Evolutionary conservation across 495 filamentous ascomycete species (phyloP), one percentile per base, ranked within the genome.

Genomic region (Monascus purpureus): DNA sequence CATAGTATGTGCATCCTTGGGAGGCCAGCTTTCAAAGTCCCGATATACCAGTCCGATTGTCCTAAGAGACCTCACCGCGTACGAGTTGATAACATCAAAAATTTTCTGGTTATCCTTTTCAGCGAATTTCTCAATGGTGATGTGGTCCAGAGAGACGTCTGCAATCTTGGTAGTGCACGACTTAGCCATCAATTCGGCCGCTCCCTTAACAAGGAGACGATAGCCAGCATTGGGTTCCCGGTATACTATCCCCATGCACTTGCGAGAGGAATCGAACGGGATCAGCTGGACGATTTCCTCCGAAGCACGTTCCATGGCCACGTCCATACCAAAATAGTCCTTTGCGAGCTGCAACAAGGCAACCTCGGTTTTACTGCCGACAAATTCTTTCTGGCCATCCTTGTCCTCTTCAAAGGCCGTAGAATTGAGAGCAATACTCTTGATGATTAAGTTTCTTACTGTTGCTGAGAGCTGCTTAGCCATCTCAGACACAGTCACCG

Each of bases 331-430:
- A 9, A 79, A 57, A 38, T 73, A 58, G 29, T 75, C 65, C 12
- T 65, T 63, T 11, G 72, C 75, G 39, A 79, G 61, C 24, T 63
- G 59, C 6, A 80, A 64, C 22, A 80, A 56, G 5, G 75, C 75
- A n/a, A 75, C 77, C 44, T 80, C 75, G 0, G 75, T 80, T 52
- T 79, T 80, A 34, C 74, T 77, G n/a, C 75, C 75, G 25, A 79
- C 65, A 31, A 77, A 80, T 3, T 66, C 50, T 13, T 47, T 52
- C 4, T 47, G 45, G 1, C 81, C 81, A 22, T 70, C 61, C 23
- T 63, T 64, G 8, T 68, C 64, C 25, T 67, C 68, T 39, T 79
- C 72, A 37, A 79, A 79, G 3, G 75, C 75, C 3, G 75, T 79
- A 0, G 74, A 74, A 50, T 80, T 80, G 38, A 76, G 56, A 7